Percentiles rank a stretch among this genome's conserved stretches.
These are phyloP conservation scores for Kalmusia sp. DNA, from an alignment of 2,329 filamentous ascomycete species.

Conservation along the genomic window DNA sequence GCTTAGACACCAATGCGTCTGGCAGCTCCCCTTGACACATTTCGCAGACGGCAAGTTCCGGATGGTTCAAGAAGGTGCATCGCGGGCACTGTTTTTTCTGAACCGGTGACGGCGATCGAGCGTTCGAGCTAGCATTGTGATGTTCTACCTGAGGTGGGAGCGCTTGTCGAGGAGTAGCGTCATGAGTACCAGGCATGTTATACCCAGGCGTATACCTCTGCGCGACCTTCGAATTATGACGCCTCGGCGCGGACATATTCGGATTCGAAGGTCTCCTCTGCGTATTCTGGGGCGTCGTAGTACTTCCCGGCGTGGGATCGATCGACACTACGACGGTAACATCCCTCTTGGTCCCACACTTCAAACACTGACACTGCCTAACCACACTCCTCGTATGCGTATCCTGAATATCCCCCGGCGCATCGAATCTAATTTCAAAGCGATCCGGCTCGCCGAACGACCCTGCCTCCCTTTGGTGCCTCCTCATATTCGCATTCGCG, in stretches of 20 bases:
- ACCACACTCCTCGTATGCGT: constrained; percentile 41
- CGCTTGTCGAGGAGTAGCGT: constrained; percentile 24
- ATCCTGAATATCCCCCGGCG: constrained; percentile 34
- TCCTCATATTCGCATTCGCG: constrained; percentile 30
- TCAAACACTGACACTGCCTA: constrained; percentile 43
- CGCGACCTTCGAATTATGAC: constrained; percentile 22
- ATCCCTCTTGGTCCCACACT: constrained; percentile 44
- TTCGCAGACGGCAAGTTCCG: constrained; percentile 38
- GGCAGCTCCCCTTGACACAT: constrained; percentile 41
- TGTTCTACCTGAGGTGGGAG: constrained; percentile 21
- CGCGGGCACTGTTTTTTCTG: constrained; percentile 43
- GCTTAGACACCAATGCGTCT: constrained; percentile 27
- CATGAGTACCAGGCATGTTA: constrained; percentile 27
- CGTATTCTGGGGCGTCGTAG: constrained; percentile 1
- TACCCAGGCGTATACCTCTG: constrained; percentile 38
- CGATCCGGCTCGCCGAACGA: constrained; percentile 36
- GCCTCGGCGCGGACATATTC: constrained; percentile 19
- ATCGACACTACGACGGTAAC: constrained; percentile 42
- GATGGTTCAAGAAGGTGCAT: constrained; percentile 45
- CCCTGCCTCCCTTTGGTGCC: constrained; percentile 13
- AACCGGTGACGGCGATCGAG: constrained; percentile 30
- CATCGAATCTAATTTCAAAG: constrained; percentile 45
- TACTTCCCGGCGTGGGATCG: constrained; percentile 34
- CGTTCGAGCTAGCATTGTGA: constrained; percentile 9
- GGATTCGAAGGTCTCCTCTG: constrained; percentile 21